Base-by-base conservation (phyloP, 352 stramenopile genomes). In the Phytopythium ostracodes region DNA sequence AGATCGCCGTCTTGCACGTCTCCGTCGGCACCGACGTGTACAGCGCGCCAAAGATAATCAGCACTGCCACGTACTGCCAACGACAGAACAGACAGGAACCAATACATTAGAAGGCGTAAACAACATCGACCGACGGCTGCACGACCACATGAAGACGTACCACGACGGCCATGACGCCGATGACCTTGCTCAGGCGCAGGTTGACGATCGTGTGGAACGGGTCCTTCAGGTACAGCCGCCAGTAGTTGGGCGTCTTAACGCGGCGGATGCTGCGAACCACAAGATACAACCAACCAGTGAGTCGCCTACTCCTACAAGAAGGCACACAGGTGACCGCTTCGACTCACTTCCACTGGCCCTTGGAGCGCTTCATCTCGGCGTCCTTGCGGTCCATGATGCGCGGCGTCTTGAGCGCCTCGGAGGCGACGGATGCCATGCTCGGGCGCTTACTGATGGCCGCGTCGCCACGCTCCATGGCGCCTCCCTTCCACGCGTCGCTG, bases 171-270 rank as follows among this genome's bases (percentile, higher is more conserved):
- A 76, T 61, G 29, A 76, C 66, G 36, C 64, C 73, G 22, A 91
- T 52, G 40, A 94, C 85, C 76, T 94, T 94, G 68, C 77, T 88
- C 58, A 91, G 58, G 0, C 85, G 84, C 68, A 92, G 78, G 65
- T 94, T 91, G 36, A 94, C 81, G 22, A 94, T 67, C 35, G 79
- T 81, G 68, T 94, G 85, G 72, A 94, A 94, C 43, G 85, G 85
- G 56, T 91, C 85, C 55, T 91, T 79, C 50, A 92, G 67, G 65
- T 94, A 94, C 42, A 92, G 66, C 60, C 88, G 89, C 83, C 83
- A 94, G 66, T 91, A 91, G 49, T 92, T 65, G 11, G 84, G 77
- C 59, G 89, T 75, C 65, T 91, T 91, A 33, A 89, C 62, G 25
- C 85, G 85, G 4, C 80, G 79, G 66, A 94, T 92, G 49, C 85